Evolutionary conservation across 176 grass and related monocot species (phyloP), one percentile per base, ranked within the genome.

Genomic region (Oropetium thomaeum): DNA sequence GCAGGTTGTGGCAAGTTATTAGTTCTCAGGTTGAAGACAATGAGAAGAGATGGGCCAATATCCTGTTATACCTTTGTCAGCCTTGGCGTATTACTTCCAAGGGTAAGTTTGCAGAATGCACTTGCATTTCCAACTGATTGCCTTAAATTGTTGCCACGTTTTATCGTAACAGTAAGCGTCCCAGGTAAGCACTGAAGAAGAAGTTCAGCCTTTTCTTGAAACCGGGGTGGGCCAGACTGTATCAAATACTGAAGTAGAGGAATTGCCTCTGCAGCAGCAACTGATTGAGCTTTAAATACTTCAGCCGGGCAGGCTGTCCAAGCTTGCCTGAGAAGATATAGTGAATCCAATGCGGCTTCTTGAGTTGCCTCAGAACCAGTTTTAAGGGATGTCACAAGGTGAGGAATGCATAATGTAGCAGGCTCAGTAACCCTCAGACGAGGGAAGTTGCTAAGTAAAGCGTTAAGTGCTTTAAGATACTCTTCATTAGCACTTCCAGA

Each of bases 101-200:
- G 96, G 59, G 92, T 96, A 82, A 99, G 81, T 82, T 99, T 99
- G 81, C 96, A 99, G 86, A 82, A 99, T 39, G 89, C 96, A 33
- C 96, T 99, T 57, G 96, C 65, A 82, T 99, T 99, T 88, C 96
- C 96, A 54, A 99, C 96, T 1, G 96, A 99, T 64, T 99, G 96
- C 70, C 73, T 84, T 74, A 99, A 76, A 87, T 99, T 99, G 73
- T 92, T 96, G 52, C 89, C 89, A 58, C 96, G 82, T 67, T 99
- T 99, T 88, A 99, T 96, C 41, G 83, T 99, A 71, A 99, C 91
- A 48, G 96, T 99, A 41, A 99, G 84, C 43, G 96, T 99, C 15
- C 96, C 96, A 68, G 96, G 96, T 64, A 99, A 88, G 79, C 96
- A 96, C 65, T 99, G 96, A 71, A 99, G 79, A 59, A 99, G 89